Evolutionary conservation across 78 protist genomes (phyloP).

Genomic region (Dictyostelium capitatum): DNA sequence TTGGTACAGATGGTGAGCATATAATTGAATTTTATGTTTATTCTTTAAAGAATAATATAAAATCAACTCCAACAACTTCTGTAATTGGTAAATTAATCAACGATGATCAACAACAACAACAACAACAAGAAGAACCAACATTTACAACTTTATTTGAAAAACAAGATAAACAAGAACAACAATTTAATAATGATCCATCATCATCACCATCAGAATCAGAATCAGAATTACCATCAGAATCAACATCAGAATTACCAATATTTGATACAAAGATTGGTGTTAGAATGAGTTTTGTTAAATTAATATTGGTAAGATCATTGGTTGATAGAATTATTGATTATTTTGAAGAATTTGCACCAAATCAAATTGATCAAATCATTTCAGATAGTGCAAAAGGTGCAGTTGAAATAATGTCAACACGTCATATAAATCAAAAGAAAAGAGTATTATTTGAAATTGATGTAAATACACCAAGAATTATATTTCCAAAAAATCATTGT

Average conservation of each 20-base stretch:
- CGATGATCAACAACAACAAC: background rate
- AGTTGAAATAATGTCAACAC: conserved; percentile 28
- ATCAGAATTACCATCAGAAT: background rate
- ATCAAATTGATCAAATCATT: conserved; percentile 28
- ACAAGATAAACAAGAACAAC: background rate
- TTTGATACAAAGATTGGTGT: conserved; percentile 67
- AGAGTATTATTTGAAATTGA: conserved; percentile 54
- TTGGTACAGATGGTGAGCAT: conserved; percentile 83
- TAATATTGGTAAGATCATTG: conserved; percentile 30
- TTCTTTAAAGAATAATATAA: background rate
- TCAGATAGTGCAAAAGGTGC: conserved; percentile 77
- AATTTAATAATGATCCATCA: background rate
- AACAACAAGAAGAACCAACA: background rate
- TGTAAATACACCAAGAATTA: conserved; percentile 63
- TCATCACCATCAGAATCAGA: background rate
- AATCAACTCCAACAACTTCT: background rate
- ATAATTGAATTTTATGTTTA: conserved; percentile 50
- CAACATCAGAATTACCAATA: too few relatives aligned
- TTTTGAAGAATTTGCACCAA: conserved; percentile 59
- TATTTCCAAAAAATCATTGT: conserved; percentile 46
- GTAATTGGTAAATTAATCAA: background rate
- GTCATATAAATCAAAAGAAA: conserved; percentile 29
- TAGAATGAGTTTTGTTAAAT: conserved; percentile 60
- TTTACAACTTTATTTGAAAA: background rate
- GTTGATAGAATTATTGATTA: conserved; percentile 39